Evolutionary conservation across 176 grass and related monocot genomes (phyloP), one percentile per base, ranked within the genome.

Genomic region (Zea mays): DNA sequence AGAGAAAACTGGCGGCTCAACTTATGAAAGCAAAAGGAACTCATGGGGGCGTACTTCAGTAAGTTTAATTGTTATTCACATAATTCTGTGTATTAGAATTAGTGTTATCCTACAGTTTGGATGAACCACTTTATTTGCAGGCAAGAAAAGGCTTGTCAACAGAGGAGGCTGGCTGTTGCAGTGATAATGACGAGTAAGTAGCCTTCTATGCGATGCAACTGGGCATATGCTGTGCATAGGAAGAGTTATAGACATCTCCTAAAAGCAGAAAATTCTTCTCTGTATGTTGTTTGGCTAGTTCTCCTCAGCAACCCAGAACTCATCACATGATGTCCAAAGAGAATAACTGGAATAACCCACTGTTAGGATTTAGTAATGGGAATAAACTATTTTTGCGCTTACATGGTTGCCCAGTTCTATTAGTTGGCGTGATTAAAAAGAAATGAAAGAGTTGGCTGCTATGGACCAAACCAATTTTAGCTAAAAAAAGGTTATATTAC

Each of bases 31-130:
- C 68, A 86, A 84, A 86, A 79, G 36, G n/a, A 89, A 84, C 42
- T 82, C 89, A 77, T 97, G 85, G 90, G 88, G 88, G 37, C 90
- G 86, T 77, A 89, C 93, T 42, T 93, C 93, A 81, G 93, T 93
- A 82, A 83, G 94, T 85, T 46, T 51, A 76, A 70, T 68, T 73
- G 40, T 67, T 71, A 41, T 61, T 72, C 65, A 56, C 76, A 77
- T 67, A 36, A 65, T 76, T 79, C 37, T 81, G 69, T 71, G 56
- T 82, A 48, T 62, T 66, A 81, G 45, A 81, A 43, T 54, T 76
- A 52, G 11, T n/a, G 62, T 46, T 68, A 73, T 88, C 17, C 52
- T 67, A 78, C 73, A 78, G 6, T 79, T 81, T 75, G 67, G 73
- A 6, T 86, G 19, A 49, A 81, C 43, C 27, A 52, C 19, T 80